phyloP scores from a whole-genome alignment of 306 rosid species.

The Prunus mira region DNA sequence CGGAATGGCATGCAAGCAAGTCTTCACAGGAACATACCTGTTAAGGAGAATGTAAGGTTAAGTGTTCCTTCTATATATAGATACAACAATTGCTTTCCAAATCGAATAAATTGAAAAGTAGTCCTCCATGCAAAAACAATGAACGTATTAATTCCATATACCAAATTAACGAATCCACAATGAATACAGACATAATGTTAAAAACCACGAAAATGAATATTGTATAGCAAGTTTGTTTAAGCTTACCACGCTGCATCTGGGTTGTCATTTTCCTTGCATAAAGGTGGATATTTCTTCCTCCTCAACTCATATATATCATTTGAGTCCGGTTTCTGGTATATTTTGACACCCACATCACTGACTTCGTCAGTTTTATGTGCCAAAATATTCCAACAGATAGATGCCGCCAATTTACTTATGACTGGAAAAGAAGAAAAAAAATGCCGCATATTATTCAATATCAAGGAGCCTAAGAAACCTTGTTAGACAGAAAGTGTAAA shows the following conservation, averaged over 20 bases:
- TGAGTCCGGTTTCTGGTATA: conserved; percentile 90
- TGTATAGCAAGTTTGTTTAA: conserved; percentile 23
- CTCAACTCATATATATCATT: conserved; percentile 75
- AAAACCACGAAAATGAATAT: conserved; percentile 11
- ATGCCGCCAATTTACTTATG: conserved; percentile 58
- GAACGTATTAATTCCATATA: neutral
- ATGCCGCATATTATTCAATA: neutral
- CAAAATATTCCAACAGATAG: conserved; percentile 94
- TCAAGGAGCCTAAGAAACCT: neutral
- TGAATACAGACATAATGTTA: neutral
- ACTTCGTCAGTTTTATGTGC: conserved; percentile 89
- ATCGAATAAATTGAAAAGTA: neutral
- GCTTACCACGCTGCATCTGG: conserved; percentile 94
- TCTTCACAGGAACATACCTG: conserved; percentile 73
- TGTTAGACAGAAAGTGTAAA: neutral
- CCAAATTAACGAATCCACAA: neutral
- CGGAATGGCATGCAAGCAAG: conserved; percentile 82
- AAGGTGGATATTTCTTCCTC: conserved; percentile 78
- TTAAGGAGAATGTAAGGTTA: conserved; percentile 2
- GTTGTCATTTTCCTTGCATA: conserved; percentile 86
- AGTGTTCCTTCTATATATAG: neutral
- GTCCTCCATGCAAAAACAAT: neutral
- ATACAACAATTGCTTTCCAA: neutral
- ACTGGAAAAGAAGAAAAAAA: conserved; percentile 53
- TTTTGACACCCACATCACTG: conserved; percentile 79